A percentile compares a stretch with the other conserved stretches of the same genome.
phyloP scores from a whole-genome alignment of 139 green algal species.

The Zygnema cylindricum region DNA sequence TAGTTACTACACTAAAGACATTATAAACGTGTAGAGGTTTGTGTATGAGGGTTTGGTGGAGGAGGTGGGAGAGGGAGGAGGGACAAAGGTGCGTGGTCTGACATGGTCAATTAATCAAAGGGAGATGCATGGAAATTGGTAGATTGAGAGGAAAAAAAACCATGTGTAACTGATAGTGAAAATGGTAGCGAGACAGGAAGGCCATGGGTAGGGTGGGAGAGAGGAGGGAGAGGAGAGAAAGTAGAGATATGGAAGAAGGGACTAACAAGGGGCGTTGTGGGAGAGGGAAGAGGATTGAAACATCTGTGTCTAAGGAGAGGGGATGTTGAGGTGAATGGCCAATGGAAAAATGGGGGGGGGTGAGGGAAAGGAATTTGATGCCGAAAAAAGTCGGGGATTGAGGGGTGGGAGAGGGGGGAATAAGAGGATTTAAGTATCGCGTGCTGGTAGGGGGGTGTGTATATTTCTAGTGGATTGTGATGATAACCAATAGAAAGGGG shows the following conservation, averaged over 20 bases:
- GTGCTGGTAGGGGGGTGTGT: too few species aligned
- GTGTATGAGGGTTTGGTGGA: slow-evolving; percentile 2
- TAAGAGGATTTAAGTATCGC: background rate
- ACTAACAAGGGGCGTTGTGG: background rate
- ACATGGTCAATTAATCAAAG: background rate
- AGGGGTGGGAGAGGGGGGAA: background rate
- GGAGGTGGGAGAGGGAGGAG: background rate
- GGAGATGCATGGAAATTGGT: background rate
- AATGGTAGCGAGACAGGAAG: background rate
- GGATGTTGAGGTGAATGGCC: too few species aligned
- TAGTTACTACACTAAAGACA: background rate
- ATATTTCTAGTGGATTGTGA: too few species aligned
- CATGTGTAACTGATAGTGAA: background rate
- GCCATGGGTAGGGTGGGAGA: background rate
- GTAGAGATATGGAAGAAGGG: background rate
- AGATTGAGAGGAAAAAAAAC: background rate
- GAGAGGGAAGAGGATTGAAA: background rate
- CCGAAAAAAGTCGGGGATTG: background rate
- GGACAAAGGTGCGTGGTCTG: background rate
- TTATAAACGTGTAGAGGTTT: background rate
- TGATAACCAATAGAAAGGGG: too few species aligned
- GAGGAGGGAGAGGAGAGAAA: background rate
- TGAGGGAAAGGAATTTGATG: background rate
- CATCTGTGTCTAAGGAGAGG: too few species aligned
- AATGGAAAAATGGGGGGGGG: background rate